Evolutionary conservation across 441 rosid species (phyloP).

Genomic region (Biscutella laevigata): DNA sequence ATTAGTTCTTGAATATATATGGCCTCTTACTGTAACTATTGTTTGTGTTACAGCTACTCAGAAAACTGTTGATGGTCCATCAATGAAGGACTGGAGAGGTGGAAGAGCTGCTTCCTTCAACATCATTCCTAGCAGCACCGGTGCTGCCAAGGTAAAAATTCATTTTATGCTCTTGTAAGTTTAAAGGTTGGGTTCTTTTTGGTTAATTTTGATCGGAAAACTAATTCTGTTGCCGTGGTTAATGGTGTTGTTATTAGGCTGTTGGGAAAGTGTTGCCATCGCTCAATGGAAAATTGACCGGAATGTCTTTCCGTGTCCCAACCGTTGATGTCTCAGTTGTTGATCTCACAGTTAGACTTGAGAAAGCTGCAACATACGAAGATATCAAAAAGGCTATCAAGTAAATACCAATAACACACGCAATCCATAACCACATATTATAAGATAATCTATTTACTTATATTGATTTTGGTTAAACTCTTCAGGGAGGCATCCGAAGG

Average conservation of each 20-base stretch:
- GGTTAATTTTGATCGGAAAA: background rate
- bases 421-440: background rate
- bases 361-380: slow-evolving; percentile 65
- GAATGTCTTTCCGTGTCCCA: slow-evolving; percentile 88
- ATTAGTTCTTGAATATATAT: no score
- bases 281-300: slow-evolving; percentile 72
- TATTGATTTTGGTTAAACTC: background rate
- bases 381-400: slow-evolving; percentile 69
- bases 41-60: slow-evolving; percentile 28
- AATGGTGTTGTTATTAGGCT: slow-evolving; percentile 39
- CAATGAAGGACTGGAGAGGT: slow-evolving; percentile 94
- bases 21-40: no score
- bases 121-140: slow-evolving; percentile 75
- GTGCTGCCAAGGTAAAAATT: slow-evolving; percentile 68
- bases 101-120: slow-evolving; percentile 96
- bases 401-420: slow-evolving; percentile 17
- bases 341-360: slow-evolving; percentile 75
- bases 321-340: slow-evolving; percentile 85
- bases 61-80: slow-evolving; percentile 77
- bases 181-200: background rate
- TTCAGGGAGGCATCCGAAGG: slow-evolving; percentile 56
- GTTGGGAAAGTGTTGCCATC: slow-evolving; percentile 73
- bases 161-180: background rate
- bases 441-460: background rate
- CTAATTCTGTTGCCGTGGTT: background rate